Evolutionary conservation across 352 stramenopile species (phyloP).

Genomic region (Blastocystis sp.): DNA sequence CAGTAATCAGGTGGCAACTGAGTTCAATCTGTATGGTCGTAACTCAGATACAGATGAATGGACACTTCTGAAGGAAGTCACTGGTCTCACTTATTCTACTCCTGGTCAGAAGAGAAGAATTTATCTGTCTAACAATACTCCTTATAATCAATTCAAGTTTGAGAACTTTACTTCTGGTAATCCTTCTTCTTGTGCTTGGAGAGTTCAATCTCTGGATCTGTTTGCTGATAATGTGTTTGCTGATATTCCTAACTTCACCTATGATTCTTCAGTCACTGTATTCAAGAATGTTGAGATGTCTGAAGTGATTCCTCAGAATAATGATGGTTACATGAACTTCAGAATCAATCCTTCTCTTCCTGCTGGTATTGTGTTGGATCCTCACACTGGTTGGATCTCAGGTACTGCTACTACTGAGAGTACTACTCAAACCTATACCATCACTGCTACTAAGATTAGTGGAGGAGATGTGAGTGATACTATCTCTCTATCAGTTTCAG

Average conservation of each 20-base stretch:
- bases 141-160: slow-evolving; percentile 18
- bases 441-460: slow-evolving; percentile 17
- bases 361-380: background rate
- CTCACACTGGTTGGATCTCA: background rate
- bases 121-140: background rate
- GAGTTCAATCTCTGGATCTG: background rate
- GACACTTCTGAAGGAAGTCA: background rate
- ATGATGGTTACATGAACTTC: background rate
- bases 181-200: background rate
- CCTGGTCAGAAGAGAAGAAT: background rate
- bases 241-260: background rate
- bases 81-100: background rate
- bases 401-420: background rate
- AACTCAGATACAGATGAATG: background rate
- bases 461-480: background rate
- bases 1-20: background rate
- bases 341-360: background rate
- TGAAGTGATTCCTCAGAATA: background rate
- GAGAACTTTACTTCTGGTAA: slow-evolving; percentile 7
- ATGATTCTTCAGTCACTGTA: background rate
- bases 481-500: background rate
- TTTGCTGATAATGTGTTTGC: background rate
- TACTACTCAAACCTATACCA: background rate
- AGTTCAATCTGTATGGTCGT: background rate
- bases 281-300: slow-evolving; percentile 30